These are phyloP conservation scores for Dipteronia dyeriana DNA, from an alignment of 345 rosid genomes.

Conservation along the genomic window DNA sequence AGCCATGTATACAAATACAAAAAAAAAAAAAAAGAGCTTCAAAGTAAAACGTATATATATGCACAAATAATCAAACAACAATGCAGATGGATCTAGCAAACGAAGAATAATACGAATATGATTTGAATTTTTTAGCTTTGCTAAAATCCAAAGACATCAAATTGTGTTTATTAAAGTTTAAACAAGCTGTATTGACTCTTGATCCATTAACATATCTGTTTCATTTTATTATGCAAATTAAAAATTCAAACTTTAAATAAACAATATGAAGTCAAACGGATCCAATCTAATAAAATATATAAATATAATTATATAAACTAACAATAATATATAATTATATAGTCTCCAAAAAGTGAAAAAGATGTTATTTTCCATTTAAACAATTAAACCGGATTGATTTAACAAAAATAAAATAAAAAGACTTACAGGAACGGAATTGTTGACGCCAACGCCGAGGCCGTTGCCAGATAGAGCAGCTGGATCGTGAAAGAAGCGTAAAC, in stretches of 20 bases:
- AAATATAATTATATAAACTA: too few relatives aligned
- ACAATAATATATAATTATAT: not conserved
- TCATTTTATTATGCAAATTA: not conserved
- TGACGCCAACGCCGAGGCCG: slow-evolving; percentile 35
- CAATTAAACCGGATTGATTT: not conserved
- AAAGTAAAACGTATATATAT: not conserved
- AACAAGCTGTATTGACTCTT: not conserved
- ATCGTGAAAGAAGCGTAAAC: slow-evolving; percentile 19
- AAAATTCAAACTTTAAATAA: not conserved
- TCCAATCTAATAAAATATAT: not conserved
- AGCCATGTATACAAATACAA: too few relatives aligned
- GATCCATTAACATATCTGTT: too few relatives aligned
- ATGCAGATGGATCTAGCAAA: not conserved
- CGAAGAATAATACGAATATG: not conserved
- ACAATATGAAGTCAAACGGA: not conserved
- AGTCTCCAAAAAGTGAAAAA: not conserved
- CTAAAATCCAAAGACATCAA: not conserved
- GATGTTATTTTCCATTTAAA: not conserved
- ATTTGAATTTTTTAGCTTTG: not conserved
- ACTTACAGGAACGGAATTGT: slow-evolving; percentile 57
- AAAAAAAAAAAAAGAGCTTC: not conserved
- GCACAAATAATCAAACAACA: not conserved
- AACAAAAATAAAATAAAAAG: not conserved
- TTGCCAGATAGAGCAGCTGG: slow-evolving; percentile 29
- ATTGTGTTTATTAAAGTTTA: not conserved